A percentile compares a stretch with the other conserved stretches of the same genome.
Conservation (phyloP, 1,139 yeast species). For the Diutina ranongensis region DNA sequence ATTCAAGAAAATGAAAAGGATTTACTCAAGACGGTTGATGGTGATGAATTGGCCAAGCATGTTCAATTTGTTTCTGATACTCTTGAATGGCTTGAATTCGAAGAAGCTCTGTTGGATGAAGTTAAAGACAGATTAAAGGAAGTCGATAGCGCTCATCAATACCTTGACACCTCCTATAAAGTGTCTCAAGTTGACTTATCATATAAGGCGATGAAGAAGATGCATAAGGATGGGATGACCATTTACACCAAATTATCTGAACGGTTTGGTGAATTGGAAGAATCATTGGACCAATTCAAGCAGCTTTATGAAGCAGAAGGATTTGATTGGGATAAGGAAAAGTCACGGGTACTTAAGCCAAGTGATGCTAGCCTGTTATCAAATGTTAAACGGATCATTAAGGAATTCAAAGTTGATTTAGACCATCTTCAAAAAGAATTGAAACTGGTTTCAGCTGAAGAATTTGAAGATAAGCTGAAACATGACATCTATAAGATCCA, state of each 20-base stretch:
- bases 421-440: not conserved
- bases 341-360: conserved; percentile 9
- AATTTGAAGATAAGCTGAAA: not conserved
- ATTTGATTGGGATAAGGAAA: conserved; percentile 40
- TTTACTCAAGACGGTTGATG: conserved; percentile 23
- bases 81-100: conserved; percentile 75
- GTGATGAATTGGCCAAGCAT: conserved; percentile 19
- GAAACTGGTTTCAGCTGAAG: not conserved
- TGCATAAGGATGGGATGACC: conserved; percentile 30
- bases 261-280: conserved; percentile 31
- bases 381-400: not conserved
- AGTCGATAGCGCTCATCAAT: conserved; percentile 13
- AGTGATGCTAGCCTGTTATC: not conserved
- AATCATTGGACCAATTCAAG: conserved; percentile 29
- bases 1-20: conserved; percentile 38
- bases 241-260: conserved; percentile 32
- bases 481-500: not conserved
- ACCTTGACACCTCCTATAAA: conserved; percentile 15
- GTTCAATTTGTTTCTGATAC: conserved; percentile 29
- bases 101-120: conserved; percentile 36
- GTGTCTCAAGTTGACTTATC: conserved; percentile 25
- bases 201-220: conserved; percentile 20
- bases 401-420: not conserved
- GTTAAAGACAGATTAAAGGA: conserved; percentile 19
- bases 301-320: conserved; percentile 28